Base-by-base conservation (phyloP, 345 rosid genomes). In the Eucalyptus sideroxylon region DNA sequence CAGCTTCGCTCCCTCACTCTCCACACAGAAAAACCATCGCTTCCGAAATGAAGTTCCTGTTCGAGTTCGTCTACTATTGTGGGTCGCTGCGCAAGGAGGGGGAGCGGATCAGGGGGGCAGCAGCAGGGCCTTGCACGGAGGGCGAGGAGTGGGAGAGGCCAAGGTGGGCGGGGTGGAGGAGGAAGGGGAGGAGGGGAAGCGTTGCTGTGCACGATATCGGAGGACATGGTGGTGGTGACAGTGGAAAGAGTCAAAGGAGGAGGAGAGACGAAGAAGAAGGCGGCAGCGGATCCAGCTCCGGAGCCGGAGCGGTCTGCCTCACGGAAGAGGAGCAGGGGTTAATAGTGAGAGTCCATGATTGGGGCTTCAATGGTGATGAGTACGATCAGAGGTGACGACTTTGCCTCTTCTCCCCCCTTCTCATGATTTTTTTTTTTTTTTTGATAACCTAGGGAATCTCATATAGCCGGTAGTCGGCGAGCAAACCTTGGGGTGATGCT, bases 131-230 rank as follows among this genome's bases (percentile, higher is more conserved):
- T n/a, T 37, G 11, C 16, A 27, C 16, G 23, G 50, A 37, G 37
- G 81, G 30, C 56, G 19, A n/a, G 31, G 88, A 37, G 60, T 40
- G 30, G 77, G 87, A 86, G 55, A 37, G 83, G 37, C 45, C 92
- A 88, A 86, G 89, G 88, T 91, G 89, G 90, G 87, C 90, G 50
- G 88, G 7, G 44, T 90, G 85, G 88, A 16, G 87, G 87, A 45
- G 30, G 50, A 24, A 53, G 88, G 7, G 85, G 88, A 16, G 86
- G 88, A 45, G 31, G 50, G 34, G 11, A 90, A 90, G 98, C 98
- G 5, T 91, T 96, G 15, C 91, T 97, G 69, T 27, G 87, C 45
- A 89, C 93, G 47, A 97, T 97, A 89, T 93, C 95, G 1, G 98
- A 97, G 92, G 93, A 94, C 87, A 93, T 87, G 50, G 90, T 92